Base-by-base conservation (phyloP, 2,329 filamentous ascomycete species). In the Chaetomium strumarium region DNA sequence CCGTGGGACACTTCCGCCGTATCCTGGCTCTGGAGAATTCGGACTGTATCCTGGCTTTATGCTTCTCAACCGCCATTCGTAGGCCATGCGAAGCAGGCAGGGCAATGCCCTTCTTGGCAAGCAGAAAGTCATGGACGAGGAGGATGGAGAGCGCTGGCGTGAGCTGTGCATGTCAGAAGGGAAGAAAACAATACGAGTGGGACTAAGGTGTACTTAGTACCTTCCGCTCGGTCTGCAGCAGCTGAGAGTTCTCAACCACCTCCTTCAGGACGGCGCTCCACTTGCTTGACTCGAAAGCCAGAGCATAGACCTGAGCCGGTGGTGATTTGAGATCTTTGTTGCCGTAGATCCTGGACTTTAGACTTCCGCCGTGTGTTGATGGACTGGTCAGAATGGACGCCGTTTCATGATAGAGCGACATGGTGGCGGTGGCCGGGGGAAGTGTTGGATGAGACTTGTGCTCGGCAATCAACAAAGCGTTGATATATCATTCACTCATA, bases 371-470 rank as follows among this genome's bases (percentile, higher is more conserved):
- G 3, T 76, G n/a, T 80, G 58, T 78, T 1, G 80, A 72, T 3
- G 83, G 72, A 7, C 77, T 78, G 4, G 79, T 78, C 51, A 99
- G 72, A 34, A 96, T 75, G 13, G 84, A 78, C 4, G 87, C 90
- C 7, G 91, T 87, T 73, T 97, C 93, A 67, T 95, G 87, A 68
- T 99, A 99, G 52, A 99, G 85, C 44, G 91, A 95, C 92, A 97
- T 97, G 46, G 31, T 40, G 40, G 24, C 31, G 40, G 13, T 10
- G 4, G 11, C 9, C 16, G n/a, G 29, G 33, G 9, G 20, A 46
- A n/a, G 17, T n/a, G n/a, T 12, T 39, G 16, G 14, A 31, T 13
- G 11, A 16, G 46, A 5, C 33, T 34, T 10, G 33, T 12, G 4
- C 4, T 4, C 11, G 11, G 9, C 33, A 34, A 10, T 11, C 14